Conservation (phyloP, 2,329 filamentous ascomycete genomes). For the Allantophomopsis lycopodina region DNA sequence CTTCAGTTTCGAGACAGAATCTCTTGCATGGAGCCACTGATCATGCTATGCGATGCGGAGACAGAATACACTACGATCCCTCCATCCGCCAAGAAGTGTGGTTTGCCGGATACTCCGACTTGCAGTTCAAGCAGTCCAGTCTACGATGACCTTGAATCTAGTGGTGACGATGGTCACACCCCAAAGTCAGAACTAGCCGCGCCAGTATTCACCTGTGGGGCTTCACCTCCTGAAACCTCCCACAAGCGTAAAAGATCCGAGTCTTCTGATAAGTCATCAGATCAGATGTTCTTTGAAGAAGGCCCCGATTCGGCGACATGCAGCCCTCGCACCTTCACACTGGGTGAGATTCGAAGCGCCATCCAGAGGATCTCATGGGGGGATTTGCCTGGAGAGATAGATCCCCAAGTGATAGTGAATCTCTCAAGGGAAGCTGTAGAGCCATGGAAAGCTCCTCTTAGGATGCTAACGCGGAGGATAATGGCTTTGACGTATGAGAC, state of each 20-base stretch:
- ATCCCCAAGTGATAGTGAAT: constrained; percentile 43
- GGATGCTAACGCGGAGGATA: constrained; percentile 26
- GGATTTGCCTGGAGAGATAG: constrained; percentile 33
- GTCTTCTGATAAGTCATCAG: no score
- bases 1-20: constrained; percentile 20
- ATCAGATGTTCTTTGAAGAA: no score
- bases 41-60: constrained; percentile 4
- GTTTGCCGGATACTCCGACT: no score
- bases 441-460: constrained; percentile 41
- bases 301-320: no score
- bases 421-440: constrained; percentile 42
- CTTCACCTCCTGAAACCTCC: no score
- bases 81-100: neutral
- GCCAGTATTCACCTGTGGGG: no score
- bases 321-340: no score
- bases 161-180: constrained; percentile 2
- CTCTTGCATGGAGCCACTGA: constrained; percentile 19
- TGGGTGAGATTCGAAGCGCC: no score
- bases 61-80: constrained; percentile 6
- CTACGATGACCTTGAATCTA: constrained; percentile 3
- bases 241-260: no score
- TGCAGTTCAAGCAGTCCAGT: no score
- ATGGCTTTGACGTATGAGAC: constrained; percentile 30
- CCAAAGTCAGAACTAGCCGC: neutral
- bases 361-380: neutral